Evolutionary conservation across 176 grass and related monocot genomes (phyloP), one percentile per base, ranked within the genome.

Genomic region (Tillandsia leiboldiana): DNA sequence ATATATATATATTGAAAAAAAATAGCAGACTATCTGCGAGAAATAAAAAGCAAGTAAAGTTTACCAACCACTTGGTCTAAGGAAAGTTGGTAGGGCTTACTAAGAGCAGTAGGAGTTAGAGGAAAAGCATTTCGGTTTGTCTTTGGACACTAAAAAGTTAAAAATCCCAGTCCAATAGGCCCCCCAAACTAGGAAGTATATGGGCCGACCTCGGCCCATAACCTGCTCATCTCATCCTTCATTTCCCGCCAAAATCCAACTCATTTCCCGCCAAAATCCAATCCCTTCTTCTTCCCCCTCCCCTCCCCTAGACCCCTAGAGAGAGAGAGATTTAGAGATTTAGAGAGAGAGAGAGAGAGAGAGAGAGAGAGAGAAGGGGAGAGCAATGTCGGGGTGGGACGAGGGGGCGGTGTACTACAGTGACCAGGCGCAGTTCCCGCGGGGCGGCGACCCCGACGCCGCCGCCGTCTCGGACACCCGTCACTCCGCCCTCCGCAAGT

Each of bases 391-490:
- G 51, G 94, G 89, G 2, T 97, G 94, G 94, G 94, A 97, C 65
- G 94, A 97, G 83, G 89, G 94, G 24, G 94, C 94, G 65, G 94
- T 97, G 51, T 97, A 90, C 80, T 97, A 92, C 84, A 97, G 94
- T 63, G 94, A 97, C 70, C 94, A 97, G 86, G 94, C 94, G 28
- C 89, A 97, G 70, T 97, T 92, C 66, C 89, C 89, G 5, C 85
- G 70, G 63, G 91, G 87, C 74, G 86, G 81, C 78, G 93, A 86
- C 70, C 82, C 85, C 69, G 50, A 81, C 65, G 81, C 82, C 48
- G 90, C 90, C 81, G 80, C 72, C 51, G 65, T 51, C 33, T 76
- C 83, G 1, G 51, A 92, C 81, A 87, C 74, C 28, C 84, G 79
- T 68, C 94, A 97, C 70, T 81, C 89, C 61, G 86, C 89, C 26